Conservation (phyloP, 2,329 filamentous ascomycete species). For the Cylindrodendrum hubeiense region DNA sequence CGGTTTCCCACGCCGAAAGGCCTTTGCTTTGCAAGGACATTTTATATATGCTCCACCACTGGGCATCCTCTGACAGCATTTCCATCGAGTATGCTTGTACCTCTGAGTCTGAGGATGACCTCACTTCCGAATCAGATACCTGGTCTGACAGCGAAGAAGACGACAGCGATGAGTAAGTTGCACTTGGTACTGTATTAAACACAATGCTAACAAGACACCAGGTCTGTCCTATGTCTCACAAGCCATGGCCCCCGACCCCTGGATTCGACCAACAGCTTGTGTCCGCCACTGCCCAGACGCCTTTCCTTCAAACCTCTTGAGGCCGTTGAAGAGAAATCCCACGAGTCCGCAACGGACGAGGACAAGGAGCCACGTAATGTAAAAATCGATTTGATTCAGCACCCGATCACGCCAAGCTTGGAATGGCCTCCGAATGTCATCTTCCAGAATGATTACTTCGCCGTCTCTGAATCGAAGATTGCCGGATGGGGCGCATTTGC, state of each 20-base stretch:
- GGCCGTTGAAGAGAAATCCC: background rate
- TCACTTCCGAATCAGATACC: constrained; percentile 35
- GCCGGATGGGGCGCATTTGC: constrained; percentile 64
- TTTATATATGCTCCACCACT: constrained; percentile 4
- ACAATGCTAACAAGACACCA: constrained; percentile 11
- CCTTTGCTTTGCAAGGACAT: constrained; percentile 18
- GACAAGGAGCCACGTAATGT: background rate
- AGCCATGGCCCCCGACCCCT: constrained; percentile 26
- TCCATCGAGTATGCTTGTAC: constrained; percentile 30
- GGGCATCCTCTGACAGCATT: constrained; percentile 12
- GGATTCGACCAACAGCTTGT: constrained; percentile 12
- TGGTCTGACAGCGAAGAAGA: constrained; percentile 39
- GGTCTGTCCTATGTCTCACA: constrained; percentile 30
- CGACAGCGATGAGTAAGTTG: constrained; percentile 36
- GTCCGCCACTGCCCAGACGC: constrained; percentile 21
- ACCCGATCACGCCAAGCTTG: background rate
- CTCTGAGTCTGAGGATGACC: constrained; percentile 38
- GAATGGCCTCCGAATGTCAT: constrained; percentile 5
- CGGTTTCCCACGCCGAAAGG: constrained; percentile 1
- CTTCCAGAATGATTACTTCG: constrained; percentile 57
- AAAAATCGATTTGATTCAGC: background rate
- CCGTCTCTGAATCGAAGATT: constrained; percentile 54
- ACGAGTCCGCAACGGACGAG: background rate
- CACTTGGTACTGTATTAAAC: background rate
- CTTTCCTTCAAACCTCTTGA: constrained; percentile 28